Percentiles rank a stretch among this genome's conserved stretches.
These are phyloP conservation scores for Aquilaria sinensis DNA, from an alignment of 345 rosid genomes.

Conservation along the genomic window DNA sequence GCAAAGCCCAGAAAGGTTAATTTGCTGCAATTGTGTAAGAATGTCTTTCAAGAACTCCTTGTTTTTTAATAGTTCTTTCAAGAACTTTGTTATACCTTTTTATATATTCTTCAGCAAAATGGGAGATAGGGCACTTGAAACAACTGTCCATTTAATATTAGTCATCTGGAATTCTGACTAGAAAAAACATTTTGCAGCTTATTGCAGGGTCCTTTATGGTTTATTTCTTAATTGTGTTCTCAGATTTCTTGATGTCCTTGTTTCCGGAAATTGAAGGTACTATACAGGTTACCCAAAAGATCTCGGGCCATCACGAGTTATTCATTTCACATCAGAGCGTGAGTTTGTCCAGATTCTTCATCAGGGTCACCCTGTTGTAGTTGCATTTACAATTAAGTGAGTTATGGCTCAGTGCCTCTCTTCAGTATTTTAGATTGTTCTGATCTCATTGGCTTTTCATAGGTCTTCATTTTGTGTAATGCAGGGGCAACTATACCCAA, in stretches of 20 bases:
- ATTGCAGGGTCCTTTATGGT: no score
- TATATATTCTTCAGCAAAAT: no score
- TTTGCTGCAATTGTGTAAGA: no score
- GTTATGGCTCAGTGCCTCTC: constrained; percentile 5
- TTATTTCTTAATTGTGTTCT: neutral
- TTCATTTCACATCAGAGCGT: constrained; percentile 83
- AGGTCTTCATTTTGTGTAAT: constrained; percentile 11
- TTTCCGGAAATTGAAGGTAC: constrained; percentile 39
- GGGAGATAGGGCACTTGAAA: no score
- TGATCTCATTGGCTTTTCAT: neutral
- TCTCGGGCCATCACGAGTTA: constrained; percentile 69
- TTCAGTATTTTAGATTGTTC: neutral
- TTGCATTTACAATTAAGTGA: constrained; percentile 84
- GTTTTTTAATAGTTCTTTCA: no score
- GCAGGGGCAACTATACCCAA: constrained; percentile 77
- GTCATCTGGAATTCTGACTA: no score
- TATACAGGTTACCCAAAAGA: constrained; percentile 89
- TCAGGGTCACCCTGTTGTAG: constrained; percentile 67
- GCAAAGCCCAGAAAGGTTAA: no score
- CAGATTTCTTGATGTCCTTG: neutral
- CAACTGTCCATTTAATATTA: no score
- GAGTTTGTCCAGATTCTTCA: constrained; percentile 94
- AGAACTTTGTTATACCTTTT: no score
- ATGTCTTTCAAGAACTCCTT: no score
- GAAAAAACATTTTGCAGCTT: no score